Base-by-base conservation (phyloP, 257 asterid genomes). In the Cruciata laevipes region DNA sequence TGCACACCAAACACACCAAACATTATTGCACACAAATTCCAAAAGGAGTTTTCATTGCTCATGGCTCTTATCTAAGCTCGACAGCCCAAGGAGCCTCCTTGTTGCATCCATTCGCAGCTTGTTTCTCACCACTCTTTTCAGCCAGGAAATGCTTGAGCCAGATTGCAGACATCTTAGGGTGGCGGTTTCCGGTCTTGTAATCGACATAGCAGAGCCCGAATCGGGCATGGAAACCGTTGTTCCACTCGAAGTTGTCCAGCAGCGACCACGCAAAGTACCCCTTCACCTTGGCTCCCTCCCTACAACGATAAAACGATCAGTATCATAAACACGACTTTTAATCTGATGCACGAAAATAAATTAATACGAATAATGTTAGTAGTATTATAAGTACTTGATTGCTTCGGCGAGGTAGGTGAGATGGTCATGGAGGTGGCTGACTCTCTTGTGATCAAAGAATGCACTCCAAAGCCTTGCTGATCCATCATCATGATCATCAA, bases 261-360 rank as follows among this genome's bases (percentile, higher is more conserved):
- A 84, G 55, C 25, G 85, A 77, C 89, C 86, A 84, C 0, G 66
- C 65, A 21, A 84, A 79, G 49, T 40, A 81, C 35, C 86, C 88
- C 77, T 78, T 77, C 59, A 83, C 81, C 53, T 78, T 77, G 49
- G 61, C 85, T 44, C 78, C 79, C 40, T 74, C 61, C 81, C 88
- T 83, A 75, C 66, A 58, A 72, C 3, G 18, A 16, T 35, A 7
- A 35, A 35, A 35, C 38, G 38, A n/a, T n/a, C n/a, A 52, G 21
- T 49, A 2, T 49, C n/a, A 49, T 21, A 49, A 49, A 49, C n/a
- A 13, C 21, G 56, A 49, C 56, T 49, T 7, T 13, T 0, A 12
- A 7, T 13, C 37, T 33, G 6, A 33, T 38, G 3, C 10, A n/a
- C 7, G 10, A 4, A 38, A 1, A 0, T 1, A 47, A 12, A 12